phyloP scores from a whole-genome alignment of 2,329 filamentous ascomycete genomes.

The Stagonosporopsis tanaceti region DNA sequence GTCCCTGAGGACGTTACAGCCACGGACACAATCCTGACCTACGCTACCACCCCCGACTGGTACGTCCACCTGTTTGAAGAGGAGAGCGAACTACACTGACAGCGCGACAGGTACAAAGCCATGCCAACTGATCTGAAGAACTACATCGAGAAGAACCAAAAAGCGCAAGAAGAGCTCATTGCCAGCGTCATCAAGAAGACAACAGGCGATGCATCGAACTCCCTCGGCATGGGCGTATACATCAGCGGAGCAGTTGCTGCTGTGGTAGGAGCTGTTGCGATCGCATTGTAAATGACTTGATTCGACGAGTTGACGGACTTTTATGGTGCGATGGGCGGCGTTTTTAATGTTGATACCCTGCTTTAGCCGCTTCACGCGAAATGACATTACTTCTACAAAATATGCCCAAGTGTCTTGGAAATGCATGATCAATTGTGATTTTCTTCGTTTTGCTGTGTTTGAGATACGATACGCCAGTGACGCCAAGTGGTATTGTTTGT shows the following conservation, averaged over 20 bases:
- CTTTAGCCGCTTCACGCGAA: conserved; percentile 1
- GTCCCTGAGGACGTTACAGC: conserved; percentile 19
- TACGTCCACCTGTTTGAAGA: background rate
- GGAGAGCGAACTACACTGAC: background rate
- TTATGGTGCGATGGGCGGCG: conserved; percentile 1
- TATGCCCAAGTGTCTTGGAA: background rate
- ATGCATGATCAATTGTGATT: background rate
- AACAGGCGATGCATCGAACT: conserved; percentile 8
- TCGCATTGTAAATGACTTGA: conserved; percentile 3
- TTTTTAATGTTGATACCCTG: conserved; percentile 16
- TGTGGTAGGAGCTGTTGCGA: conserved; percentile 13
- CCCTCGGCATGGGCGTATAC: conserved; percentile 4
- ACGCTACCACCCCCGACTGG: conserved; percentile 18
- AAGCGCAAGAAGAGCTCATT: conserved; percentile 7
- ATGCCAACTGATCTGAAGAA: conserved; percentile 20
- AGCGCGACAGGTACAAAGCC: conserved; percentile 10
- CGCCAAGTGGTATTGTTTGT: conserved; percentile 19
- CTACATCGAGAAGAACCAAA: conserved; percentile 13
- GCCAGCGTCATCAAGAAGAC: conserved; percentile 9
- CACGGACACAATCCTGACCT: conserved; percentile 9
- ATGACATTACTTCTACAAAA: background rate
- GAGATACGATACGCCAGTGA: conserved; percentile 11
- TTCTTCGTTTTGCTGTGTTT: background rate
- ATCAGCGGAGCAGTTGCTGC: conserved; percentile 14
- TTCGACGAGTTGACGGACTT: background rate